Evolutionary conservation across 2,329 filamentous ascomycete species (phyloP), one percentile per base, ranked within the genome.

Genomic region (Colletotrichum siamense): DNA sequence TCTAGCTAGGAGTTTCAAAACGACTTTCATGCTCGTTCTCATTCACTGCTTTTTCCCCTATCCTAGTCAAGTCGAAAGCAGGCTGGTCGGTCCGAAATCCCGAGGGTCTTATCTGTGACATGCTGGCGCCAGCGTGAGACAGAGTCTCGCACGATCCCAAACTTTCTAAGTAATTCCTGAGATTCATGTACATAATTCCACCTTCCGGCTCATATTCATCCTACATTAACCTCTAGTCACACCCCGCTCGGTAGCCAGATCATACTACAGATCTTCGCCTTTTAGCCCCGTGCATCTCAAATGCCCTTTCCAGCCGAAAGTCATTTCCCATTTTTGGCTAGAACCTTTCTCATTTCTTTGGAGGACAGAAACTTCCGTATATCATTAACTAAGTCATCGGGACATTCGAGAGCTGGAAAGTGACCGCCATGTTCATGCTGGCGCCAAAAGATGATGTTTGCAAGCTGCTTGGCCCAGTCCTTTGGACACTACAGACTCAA

Each of bases 401-500:
- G 75, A 30, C 71, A 66, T 57, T 77, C 75, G 1, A 77, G 52
- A 13, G 71, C 68, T 16, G 71, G 59, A 39, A 77, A 77, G 16
- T 77, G 75, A 13, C 75, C 71, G 4, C 75, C 75, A 44, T 55
- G 30, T 18, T 71, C 67, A n/a, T 77, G 67, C 61, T 74, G 67
- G 12, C 26, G 30, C 75, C 70, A 77, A 22, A 66, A 77, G n/a
- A 57, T 49, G 44, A 77, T 68, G 16, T 71, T 74, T 6, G 71
- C 71, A n/a, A 57, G 52, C 8, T 71, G 71, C n/a, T 34, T 59
- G 4, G 71, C 71, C 71, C 71, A 74, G n/a, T 74, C 71, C 13
- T 39, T 70, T 12, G 71, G 65, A 59, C 71, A 70, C 71, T 69
- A 28, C 5, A 73, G 2, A 10, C 6, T 16, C 18, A 34, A n/a